Percentiles rank a stretch among this genome's conserved stretches.
Evolutionary conservation across 345 rosid genomes (phyloP).

Genomic region (Eucalyptus caleyi): DNA sequence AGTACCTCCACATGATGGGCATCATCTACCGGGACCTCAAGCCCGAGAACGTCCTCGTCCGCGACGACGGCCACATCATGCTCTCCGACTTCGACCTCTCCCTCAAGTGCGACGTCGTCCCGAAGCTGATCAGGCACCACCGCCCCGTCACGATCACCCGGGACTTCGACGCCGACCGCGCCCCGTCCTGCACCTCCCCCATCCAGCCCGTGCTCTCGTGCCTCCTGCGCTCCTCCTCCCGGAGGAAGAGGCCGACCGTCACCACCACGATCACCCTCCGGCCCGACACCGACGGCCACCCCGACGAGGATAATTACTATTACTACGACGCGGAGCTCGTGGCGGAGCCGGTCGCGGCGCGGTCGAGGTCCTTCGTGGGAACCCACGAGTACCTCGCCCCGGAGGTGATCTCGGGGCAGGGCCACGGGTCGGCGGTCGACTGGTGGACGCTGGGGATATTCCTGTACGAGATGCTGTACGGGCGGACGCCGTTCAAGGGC

Average conservation of each 20-base stretch:
- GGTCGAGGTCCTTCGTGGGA: slow-evolving; percentile 82
- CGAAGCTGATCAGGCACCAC: slow-evolving; percentile 22
- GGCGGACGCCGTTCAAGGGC: slow-evolving; percentile 85
- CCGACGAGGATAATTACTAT: background rate
- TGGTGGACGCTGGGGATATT: slow-evolving; percentile 97
- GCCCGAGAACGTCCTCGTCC: slow-evolving; percentile 59
- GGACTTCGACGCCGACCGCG: slow-evolving; percentile 21
- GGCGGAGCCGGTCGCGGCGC: slow-evolving; percentile 66
- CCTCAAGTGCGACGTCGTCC: slow-evolving; percentile 84
- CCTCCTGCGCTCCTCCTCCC: slow-evolving; percentile 24
- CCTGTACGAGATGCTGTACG: slow-evolving; percentile 78
- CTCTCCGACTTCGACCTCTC: slow-evolving; percentile 76
- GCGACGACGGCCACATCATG: slow-evolving; percentile 73
- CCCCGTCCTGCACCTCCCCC: slow-evolving; percentile 48
- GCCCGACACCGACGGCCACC: background rate
- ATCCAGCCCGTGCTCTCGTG: slow-evolving; percentile 65
- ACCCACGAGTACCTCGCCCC: slow-evolving; percentile 97
- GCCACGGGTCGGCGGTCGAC: slow-evolving; percentile 92
- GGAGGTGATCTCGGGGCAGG: slow-evolving; percentile 92
- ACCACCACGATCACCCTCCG: slow-evolving; percentile 7
- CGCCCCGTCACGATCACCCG: background rate
- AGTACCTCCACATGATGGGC: slow-evolving; percentile 81
- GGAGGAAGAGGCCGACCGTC: slow-evolving; percentile 16
- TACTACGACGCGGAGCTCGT: slow-evolving; percentile 36
- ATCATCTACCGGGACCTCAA: slow-evolving; percentile 62